Conservation (phyloP, 2,329 filamentous ascomycete genomes). For the Cladosporium sp. region DNA sequence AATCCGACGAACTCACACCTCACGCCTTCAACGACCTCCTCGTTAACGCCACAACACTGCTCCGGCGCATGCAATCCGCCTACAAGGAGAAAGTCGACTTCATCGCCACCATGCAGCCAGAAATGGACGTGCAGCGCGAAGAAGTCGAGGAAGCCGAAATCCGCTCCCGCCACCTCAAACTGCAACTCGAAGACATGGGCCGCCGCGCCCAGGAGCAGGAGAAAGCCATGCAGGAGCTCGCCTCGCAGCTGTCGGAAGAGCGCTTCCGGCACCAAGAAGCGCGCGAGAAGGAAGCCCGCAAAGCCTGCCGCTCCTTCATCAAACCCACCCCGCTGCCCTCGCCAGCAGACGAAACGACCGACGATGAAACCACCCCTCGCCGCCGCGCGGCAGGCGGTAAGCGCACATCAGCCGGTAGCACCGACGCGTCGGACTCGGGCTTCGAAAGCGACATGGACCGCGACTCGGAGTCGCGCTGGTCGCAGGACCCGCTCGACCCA, state of each 20-base stretch:
- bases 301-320: conserved; percentile 24
- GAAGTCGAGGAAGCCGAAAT: conserved; percentile 59
- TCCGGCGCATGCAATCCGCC: conserved; percentile 52
- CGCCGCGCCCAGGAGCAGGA: conserved; percentile 53
- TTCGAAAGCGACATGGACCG: conserved; percentile 57
- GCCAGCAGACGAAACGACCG: conserved; percentile 18
- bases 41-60: conserved; percentile 51
- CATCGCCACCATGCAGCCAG: conserved; percentile 49
- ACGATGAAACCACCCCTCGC: conserved; percentile 14
- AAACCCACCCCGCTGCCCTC: conserved; percentile 20
- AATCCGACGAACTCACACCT: conserved; percentile 46
- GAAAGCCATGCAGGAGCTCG: conserved; percentile 50
- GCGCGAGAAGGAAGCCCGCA: conserved; percentile 35
- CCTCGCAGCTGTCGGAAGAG: conserved; percentile 45
- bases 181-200: conserved; percentile 59
- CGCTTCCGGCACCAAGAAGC: conserved; percentile 22
- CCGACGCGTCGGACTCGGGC: conserved; percentile 51
- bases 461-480: conserved; percentile 34
- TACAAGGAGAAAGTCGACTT: conserved; percentile 51
- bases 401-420: conserved; percentile 25
- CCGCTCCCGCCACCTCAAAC: conserved; percentile 54
- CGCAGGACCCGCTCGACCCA: conserved; percentile 4
- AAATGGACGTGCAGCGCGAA: conserved; percentile 55
- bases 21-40: conserved; percentile 55
- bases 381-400: conserved; percentile 19